A percentile compares a stretch with the other conserved stretches of the same genome.
These are phyloP conservation scores for Podaxis sp. DNA, from an alignment of 768 basidiomycete genomes.

Conservation along the genomic window DNA sequence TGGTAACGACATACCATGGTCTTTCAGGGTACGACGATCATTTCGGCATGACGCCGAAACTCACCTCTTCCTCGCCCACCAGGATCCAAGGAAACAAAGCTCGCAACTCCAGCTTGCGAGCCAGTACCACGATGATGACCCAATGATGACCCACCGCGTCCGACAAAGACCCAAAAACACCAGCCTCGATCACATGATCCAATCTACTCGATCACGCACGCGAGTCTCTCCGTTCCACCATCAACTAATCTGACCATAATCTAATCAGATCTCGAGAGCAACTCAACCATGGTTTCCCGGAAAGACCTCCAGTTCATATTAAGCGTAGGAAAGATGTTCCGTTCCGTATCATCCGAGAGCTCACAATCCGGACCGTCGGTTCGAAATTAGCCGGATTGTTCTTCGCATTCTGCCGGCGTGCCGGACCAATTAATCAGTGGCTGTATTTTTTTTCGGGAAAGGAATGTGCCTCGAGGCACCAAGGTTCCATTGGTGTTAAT, in stretches of 20 bases:
- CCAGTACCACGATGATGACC: too few species aligned
- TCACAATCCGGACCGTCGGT: background rate
- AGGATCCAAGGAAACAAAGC: too few species aligned
- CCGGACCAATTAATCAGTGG: background rate
- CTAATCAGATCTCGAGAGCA: background rate
- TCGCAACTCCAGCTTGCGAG: too few species aligned
- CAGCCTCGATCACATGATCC: background rate
- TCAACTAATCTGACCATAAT: background rate
- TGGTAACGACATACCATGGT: too few species aligned
- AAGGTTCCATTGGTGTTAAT: background rate
- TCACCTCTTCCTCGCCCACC: too few species aligned
- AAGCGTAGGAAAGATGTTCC: background rate
- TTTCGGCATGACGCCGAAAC: too few species aligned
- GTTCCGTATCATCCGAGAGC: background rate
- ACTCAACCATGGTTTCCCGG: background rate
- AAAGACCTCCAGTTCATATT: background rate
- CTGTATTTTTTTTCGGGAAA: too few species aligned
- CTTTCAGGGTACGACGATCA: too few species aligned
- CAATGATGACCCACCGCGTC: too few species aligned
- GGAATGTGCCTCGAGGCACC: background rate
- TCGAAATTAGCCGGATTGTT: background rate
- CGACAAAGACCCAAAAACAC: too few species aligned
- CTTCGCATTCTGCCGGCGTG: background rate
- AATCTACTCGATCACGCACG: background rate
- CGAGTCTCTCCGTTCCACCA: background rate